phyloP scores from a whole-genome alignment of 768 basidiomycete genomes.

The Terana coerulea region DNA sequence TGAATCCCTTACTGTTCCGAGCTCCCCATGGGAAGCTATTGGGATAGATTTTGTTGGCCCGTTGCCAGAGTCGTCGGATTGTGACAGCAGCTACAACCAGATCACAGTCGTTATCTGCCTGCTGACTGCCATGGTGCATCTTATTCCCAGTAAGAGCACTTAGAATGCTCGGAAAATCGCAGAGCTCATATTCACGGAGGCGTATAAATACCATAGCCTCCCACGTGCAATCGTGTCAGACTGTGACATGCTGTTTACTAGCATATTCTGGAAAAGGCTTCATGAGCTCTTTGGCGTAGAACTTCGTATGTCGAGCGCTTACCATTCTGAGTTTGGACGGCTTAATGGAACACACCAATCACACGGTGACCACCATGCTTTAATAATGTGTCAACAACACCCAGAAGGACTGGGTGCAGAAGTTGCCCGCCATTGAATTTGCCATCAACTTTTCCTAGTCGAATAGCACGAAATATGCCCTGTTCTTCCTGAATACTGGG shows the following conservation, averaged over 20 bases:
- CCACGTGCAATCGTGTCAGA: constrained; percentile 38
- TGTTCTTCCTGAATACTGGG: constrained; percentile 34
- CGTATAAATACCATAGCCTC: constrained; percentile 37
- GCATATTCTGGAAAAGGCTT: constrained; percentile 38
- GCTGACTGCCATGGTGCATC: constrained; percentile 21
- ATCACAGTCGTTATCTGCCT: constrained; percentile 24
- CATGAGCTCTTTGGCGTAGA: constrained; percentile 27
- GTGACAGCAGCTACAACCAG: constrained; percentile 21
- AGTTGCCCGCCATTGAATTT: constrained; percentile 34
- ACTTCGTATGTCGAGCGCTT: constrained; percentile 27
- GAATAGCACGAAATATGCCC: constrained; percentile 31
- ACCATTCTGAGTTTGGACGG: not conserved
- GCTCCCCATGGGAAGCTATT: constrained; percentile 23
- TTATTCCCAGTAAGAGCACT: constrained; percentile 26
- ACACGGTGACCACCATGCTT: constrained; percentile 30
- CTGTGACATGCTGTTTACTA: constrained; percentile 39
- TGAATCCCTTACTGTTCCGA: constrained; percentile 22
- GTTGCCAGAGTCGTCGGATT: constrained; percentile 20
- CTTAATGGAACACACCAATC: constrained; percentile 32
- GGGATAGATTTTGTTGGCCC: constrained; percentile 27
- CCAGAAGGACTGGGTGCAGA: constrained; percentile 32
- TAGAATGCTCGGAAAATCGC: constrained; percentile 34
- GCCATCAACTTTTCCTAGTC: constrained; percentile 35
- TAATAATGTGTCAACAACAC: constrained; percentile 22
- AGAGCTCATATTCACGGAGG: constrained; percentile 29